Conservation (phyloP, 2,329 filamentous ascomycete species). For the Westerdykella aurantiaca region DNA sequence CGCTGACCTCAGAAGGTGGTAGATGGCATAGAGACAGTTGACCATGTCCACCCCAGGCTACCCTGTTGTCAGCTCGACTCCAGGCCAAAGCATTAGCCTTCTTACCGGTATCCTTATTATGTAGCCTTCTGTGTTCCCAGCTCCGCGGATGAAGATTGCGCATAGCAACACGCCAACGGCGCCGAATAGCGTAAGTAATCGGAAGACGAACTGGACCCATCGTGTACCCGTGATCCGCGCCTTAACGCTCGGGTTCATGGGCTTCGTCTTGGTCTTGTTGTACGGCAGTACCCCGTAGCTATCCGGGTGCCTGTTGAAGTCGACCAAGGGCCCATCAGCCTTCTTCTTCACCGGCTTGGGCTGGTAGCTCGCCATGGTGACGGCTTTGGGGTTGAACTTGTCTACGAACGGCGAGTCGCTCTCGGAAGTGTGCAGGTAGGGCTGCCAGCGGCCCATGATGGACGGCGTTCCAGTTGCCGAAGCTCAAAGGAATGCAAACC, state of each 20-base stretch:
- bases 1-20: conserved; percentile 68
- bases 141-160: conserved; percentile 68
- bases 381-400: conserved; percentile 79
- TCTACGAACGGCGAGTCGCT: conserved; percentile 47
- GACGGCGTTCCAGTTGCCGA: conserved; percentile 10
- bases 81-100: conserved; percentile 5
- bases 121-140: conserved; percentile 62
- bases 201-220: conserved; percentile 61
- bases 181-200: conserved; percentile 61
- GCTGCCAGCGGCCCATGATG: conserved; percentile 50
- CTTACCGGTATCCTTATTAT: conserved; percentile 71
- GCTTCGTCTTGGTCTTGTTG: conserved; percentile 54
- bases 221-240: conserved; percentile 63
- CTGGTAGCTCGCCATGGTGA: conserved; percentile 72
- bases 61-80: conserved; percentile 9
- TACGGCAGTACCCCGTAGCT: conserved; percentile 61
- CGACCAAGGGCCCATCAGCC: conserved; percentile 68
- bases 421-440: conserved; percentile 58
- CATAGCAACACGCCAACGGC: conserved; percentile 67
- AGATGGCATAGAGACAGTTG: conserved; percentile 71
- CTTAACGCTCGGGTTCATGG: conserved; percentile 67
- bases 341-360: conserved; percentile 56
- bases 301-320: conserved; percentile 83
- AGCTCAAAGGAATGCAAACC: conserved; percentile 23
- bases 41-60: conserved; percentile 71